Conservation (phyloP, 2,329 filamentous ascomycete genomes). For the Colletotrichum sansevieriae region DNA sequence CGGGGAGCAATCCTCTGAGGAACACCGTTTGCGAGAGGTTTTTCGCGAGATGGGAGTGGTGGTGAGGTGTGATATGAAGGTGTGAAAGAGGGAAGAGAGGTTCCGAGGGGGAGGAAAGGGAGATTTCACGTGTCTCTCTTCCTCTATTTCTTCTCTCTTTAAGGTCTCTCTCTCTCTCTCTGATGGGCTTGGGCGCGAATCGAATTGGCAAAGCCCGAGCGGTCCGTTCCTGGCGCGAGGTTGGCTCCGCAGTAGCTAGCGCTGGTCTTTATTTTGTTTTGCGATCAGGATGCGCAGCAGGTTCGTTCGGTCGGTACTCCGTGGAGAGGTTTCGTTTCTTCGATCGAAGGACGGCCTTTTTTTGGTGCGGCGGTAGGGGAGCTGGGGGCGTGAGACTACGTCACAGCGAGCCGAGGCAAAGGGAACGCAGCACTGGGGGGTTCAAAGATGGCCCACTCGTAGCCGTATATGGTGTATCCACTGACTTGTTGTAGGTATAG, state of each 20-base stretch:
- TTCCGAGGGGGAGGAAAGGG: background rate
- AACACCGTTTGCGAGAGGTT: too few relatives aligned
- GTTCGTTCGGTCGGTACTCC: conserved; percentile 27
- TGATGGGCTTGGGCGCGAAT: conserved; percentile 1
- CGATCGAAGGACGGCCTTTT: background rate
- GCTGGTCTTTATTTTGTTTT: background rate
- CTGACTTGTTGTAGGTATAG: too few relatives aligned
- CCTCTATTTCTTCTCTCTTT: background rate
- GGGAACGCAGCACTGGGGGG: background rate
- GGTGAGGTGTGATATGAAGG: too few relatives aligned
- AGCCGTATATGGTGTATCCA: background rate
- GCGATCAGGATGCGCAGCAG: background rate
- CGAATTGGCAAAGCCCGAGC: conserved; percentile 15
- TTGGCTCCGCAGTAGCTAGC: background rate
- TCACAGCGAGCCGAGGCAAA: conserved; percentile 39
- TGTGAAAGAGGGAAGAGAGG: too few relatives aligned
- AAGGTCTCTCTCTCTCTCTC: background rate
- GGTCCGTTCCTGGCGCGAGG: conserved; percentile 37
- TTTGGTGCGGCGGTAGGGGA: background rate
- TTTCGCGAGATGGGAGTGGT: background rate
- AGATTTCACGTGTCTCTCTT: conserved; percentile 6
- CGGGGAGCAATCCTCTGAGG: too few relatives aligned
- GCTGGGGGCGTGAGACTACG: conserved; percentile 22
- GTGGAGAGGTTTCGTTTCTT: conserved; percentile 11
- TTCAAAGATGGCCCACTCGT: background rate